Conservation (phyloP, 176 grass and related monocot genomes). For the Thalia dealbata region DNA sequence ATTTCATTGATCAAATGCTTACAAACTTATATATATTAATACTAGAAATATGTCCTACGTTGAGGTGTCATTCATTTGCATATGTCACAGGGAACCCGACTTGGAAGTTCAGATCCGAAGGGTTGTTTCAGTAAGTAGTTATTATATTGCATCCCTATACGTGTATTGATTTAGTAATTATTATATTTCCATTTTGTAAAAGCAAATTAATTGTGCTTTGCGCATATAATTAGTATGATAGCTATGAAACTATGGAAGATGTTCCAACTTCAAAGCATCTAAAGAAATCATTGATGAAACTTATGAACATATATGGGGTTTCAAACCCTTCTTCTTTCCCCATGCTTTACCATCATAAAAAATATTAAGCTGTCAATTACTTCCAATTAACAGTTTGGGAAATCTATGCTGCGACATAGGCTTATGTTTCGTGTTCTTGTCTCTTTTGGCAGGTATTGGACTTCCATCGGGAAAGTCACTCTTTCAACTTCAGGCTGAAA, state of each 20-base stretch:
- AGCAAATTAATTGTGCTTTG: no score
- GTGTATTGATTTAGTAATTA: background rate
- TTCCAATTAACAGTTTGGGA: slow-evolving; percentile 12
- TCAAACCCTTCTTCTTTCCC: background rate
- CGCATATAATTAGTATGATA: no score
- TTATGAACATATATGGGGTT: background rate
- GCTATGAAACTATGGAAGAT: no score
- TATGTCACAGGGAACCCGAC: slow-evolving; percentile 55
- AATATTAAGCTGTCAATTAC: slow-evolving; percentile 6
- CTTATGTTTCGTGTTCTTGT: background rate
- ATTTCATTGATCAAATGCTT: no score
- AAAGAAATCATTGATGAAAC: no score
- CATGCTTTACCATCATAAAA: no score
- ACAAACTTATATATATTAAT: background rate
- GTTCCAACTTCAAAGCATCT: no score
- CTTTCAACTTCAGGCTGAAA: slow-evolving; percentile 96
- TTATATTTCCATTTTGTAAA: background rate
- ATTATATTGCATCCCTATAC: background rate
- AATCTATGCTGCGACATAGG: background rate
- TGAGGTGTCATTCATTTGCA: background rate
- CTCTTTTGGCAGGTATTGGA: slow-evolving; percentile 49
- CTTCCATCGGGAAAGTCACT: slow-evolving; percentile 96
- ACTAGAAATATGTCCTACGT: background rate
- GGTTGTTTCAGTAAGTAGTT: slow-evolving; percentile 89
- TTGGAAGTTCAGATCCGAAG: slow-evolving; percentile 90